Evolutionary conservation across 2,329 filamentous ascomycete species (phyloP), one percentile per base, ranked within the genome.

Genomic region (Aspergillus fischeri): DNA sequence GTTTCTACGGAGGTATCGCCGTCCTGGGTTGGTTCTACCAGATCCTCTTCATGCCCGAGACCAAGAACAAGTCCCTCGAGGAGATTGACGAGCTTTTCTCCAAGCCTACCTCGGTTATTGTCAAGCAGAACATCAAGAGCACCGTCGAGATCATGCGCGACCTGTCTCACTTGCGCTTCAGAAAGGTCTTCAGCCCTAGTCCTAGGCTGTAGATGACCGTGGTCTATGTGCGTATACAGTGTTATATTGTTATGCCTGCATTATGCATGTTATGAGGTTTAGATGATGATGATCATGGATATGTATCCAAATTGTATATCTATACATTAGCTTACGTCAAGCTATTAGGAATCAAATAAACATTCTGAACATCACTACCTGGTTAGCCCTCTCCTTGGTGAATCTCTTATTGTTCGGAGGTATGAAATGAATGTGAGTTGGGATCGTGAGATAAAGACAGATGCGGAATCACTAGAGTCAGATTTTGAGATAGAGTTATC

Each of bases 1-100:
- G 88, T 2, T 90, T 91, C 73, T 91, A 89, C 70, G 87, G 88
- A 4, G 88, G 88, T 17, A 90, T 90, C 54, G 87, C 87, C 0
- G 80, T 88, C 0, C 9, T 90, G 0, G 88, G 86, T 11, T 88
- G 86, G 82, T 76, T 89, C 63, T 90, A 90, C 71, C 87, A 90
- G 74, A 77, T 90, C 49, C 69, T 90, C 51, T 90, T 90, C 74
- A 90, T 90, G 88, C 87, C 86, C 0, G 86, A 90, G 77, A 90
- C 87, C 2, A 89, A 89, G 78, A 83, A 86, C 70, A 82, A 81
- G 70, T 83, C 83, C 1, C 80, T 90, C 0, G 88, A 90, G 73
- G 87, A 90, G 72, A 89, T 90, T 58, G 87, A 90, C 59, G 75
- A 84, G 41, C 76, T 90, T 21, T 89, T 90, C 69, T 79, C 81